phyloP scores from a whole-genome alignment of 768 basidiomycete species.

The Podaxis sp. region DNA sequence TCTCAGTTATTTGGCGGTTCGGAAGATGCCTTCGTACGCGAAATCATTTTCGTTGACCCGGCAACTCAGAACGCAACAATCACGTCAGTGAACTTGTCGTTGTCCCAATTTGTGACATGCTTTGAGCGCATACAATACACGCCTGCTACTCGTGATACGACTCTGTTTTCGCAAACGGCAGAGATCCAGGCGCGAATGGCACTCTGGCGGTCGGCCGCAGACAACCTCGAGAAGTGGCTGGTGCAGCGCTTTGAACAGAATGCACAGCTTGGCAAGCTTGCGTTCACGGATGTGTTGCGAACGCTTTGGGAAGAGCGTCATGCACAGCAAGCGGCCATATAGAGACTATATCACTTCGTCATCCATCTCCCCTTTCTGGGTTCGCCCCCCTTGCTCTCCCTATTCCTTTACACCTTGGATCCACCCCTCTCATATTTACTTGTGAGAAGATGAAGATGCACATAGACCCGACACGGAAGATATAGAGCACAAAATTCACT shows the following conservation, averaged over 20 bases:
- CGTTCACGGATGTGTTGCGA: conserved; percentile 86
- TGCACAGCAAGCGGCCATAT: conserved; percentile 9
- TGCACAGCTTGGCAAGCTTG: conserved; percentile 84
- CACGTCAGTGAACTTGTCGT: conserved; percentile 89
- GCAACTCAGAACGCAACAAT: conserved; percentile 76
- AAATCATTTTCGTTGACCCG: conserved; percentile 93
- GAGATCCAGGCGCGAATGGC: conserved; percentile 84
- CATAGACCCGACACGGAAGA: conserved; percentile 5
- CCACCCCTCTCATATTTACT: conserved; percentile 12
- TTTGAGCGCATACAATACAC: conserved; percentile 88
- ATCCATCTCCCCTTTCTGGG: not conserved
- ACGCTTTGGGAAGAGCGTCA: conserved; percentile 77
- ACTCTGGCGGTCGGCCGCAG: conserved; percentile 79
- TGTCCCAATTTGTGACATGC: conserved; percentile 94
- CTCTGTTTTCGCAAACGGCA: conserved; percentile 85
- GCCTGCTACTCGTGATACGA: conserved; percentile 63
- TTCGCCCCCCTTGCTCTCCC: not conserved
- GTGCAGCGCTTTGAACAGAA: conserved; percentile 91
- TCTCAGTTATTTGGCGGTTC: conserved; percentile 85
- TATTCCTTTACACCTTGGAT: not conserved
- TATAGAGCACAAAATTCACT: conserved; percentile 10
- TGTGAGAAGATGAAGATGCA: conserved; percentile 1
- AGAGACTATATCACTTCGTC: not conserved
- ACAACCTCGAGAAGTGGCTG: conserved; percentile 83
- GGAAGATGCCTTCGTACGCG: conserved; percentile 92